Conservation (phyloP, 2,329 filamentous ascomycete genomes). For the Passalora sequoiae region DNA sequence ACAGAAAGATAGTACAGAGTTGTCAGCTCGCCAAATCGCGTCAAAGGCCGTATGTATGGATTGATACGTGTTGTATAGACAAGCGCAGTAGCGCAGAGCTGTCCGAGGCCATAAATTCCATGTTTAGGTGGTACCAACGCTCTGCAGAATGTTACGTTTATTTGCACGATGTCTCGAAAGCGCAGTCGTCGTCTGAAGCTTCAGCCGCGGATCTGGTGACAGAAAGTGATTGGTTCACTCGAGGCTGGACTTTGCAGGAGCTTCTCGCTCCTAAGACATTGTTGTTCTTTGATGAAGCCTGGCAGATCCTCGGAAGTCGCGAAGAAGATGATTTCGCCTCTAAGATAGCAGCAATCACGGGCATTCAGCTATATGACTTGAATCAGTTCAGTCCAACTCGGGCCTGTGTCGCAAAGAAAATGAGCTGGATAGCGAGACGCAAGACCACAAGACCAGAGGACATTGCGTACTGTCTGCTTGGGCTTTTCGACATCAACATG, state of each 20-base stretch:
- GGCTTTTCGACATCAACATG: slow-evolving; percentile 44
- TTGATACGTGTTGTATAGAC: slow-evolving; percentile 24
- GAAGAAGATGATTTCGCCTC: slow-evolving; percentile 1
- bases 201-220: too few species aligned
- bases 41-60: slow-evolving; percentile 13
- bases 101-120: slow-evolving; percentile 17
- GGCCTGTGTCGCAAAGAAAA: slow-evolving; percentile 15
- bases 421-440: slow-evolving; percentile 18
- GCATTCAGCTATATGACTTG: slow-evolving; percentile 1
- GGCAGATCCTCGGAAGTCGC: not conserved
- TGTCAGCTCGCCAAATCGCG: slow-evolving; percentile 9
- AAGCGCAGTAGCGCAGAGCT: slow-evolving; percentile 16
- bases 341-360: slow-evolving; percentile 5
- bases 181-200: too few species aligned
- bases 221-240: slow-evolving; percentile 3
- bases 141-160: slow-evolving; percentile 16
- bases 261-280: slow-evolving; percentile 3
- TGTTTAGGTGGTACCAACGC: slow-evolving; percentile 19
- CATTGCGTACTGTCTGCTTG: slow-evolving; percentile 44
- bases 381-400: not conserved
- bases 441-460: slow-evolving; percentile 35
- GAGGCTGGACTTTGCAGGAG: slow-evolving; percentile 8
- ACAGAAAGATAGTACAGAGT: slow-evolving; percentile 8
- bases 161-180: slow-evolving; percentile 9
- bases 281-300: not conserved